These are phyloP conservation scores for Clausena lansium DNA, from an alignment of 345 rosid species.

Conservation along the genomic window DNA sequence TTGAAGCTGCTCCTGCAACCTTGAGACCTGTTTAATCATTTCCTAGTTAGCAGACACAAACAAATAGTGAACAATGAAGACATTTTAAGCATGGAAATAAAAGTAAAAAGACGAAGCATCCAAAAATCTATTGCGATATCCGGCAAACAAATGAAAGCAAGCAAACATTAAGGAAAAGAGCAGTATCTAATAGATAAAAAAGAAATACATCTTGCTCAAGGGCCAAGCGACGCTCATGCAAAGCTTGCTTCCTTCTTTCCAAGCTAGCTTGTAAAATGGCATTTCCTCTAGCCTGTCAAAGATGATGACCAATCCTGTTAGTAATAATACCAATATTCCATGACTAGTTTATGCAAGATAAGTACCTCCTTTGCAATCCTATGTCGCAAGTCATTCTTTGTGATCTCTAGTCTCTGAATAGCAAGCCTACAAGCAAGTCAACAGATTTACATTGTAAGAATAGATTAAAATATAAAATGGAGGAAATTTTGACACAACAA, in stretches of 20 bases:
- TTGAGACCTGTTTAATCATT: constrained; percentile 61
- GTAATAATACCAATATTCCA: constrained; percentile 19
- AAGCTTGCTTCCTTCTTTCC: constrained; percentile 98
- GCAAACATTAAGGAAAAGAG: constrained; percentile 3
- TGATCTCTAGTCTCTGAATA: constrained; percentile 89
- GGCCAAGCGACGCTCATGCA: constrained; percentile 95
- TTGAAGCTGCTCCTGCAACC: constrained; percentile 98
- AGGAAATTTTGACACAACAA: not conserved
- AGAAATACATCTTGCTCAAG: constrained; percentile 94
- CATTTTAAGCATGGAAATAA: constrained; percentile 1
- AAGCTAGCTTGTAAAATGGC: constrained; percentile 96
- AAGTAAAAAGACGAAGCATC: not conserved
- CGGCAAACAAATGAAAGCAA: constrained; percentile 11
- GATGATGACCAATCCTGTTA: constrained; percentile 20
- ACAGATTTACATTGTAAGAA: constrained; percentile 6
- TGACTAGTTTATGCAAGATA: constrained; percentile 15
- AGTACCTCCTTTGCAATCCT: constrained; percentile 95
- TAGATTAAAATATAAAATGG: not conserved
- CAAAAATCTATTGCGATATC: not conserved
- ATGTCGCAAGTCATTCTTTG: constrained; percentile 92
- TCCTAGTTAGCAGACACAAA: constrained; percentile 19
- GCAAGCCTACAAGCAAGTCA: constrained; percentile 65
- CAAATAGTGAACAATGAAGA: not conserved
- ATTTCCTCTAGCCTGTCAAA: constrained; percentile 86
- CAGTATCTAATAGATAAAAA: constrained; percentile 21